These are phyloP conservation scores for Ustilago loliicola DNA, from an alignment of 1,284 basidiomycete genomes.

Conservation along the genomic window DNA sequence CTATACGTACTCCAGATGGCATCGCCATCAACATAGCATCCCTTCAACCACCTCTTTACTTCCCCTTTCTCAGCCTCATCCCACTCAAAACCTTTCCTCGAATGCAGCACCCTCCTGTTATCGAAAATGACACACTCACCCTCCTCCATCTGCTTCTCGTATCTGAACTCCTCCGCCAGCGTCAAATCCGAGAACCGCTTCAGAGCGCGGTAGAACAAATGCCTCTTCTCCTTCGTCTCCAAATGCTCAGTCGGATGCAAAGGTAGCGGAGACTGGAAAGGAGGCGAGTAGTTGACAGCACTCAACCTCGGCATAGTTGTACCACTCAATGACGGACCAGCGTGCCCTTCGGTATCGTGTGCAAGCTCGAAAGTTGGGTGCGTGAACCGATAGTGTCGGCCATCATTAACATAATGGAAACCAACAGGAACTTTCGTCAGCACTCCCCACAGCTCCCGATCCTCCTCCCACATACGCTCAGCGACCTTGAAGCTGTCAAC, in stretches of 20 bases:
- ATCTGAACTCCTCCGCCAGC: slow-evolving; percentile 75
- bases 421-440: slow-evolving; percentile 79
- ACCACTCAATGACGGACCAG: slow-evolving; percentile 30
- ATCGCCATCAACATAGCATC: slow-evolving; percentile 85
- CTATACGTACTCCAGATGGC: slow-evolving; percentile 76
- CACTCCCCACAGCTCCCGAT: slow-evolving; percentile 76
- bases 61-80: slow-evolving; percentile 71
- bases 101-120: slow-evolving; percentile 91
- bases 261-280: slow-evolving; percentile 85
- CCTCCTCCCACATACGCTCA: slow-evolving; percentile 74
- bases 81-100: slow-evolving; percentile 80
- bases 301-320: slow-evolving; percentile 63
- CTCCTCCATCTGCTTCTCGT: slow-evolving; percentile 80
- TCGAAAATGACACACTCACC: slow-evolving; percentile 93
- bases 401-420: slow-evolving; percentile 94
- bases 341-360: slow-evolving; percentile 49
- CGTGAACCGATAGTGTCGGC: slow-evolving; percentile 83
- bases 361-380: slow-evolving; percentile 85
- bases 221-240: slow-evolving; percentile 27
- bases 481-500: slow-evolving; percentile 85
- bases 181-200: slow-evolving; percentile 77
- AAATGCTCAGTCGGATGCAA: slow-evolving; percentile 54
- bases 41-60: slow-evolving; percentile 77
- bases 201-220: slow-evolving; percentile 74
- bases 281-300: slow-evolving; percentile 89